These are phyloP conservation scores for Blastocystis sp. DNA, from an alignment of 352 stramenopile genomes.

Conservation along the genomic window DNA sequence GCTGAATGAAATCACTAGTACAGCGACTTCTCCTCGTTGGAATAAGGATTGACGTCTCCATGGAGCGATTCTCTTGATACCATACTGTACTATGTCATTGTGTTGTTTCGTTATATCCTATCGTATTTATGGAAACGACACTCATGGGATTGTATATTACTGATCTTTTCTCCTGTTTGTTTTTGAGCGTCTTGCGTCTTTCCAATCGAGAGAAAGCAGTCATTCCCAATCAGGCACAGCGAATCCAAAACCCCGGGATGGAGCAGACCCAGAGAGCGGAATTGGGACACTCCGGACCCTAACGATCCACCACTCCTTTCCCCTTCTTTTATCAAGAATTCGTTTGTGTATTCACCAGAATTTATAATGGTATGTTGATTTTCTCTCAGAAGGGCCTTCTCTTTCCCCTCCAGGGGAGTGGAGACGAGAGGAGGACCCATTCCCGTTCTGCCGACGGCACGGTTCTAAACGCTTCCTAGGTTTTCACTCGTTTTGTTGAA, in stretches of 20 bases:
- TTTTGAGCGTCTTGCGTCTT: too few relatives aligned
- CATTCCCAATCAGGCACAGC: not conserved
- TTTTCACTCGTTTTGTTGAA: slow-evolving; percentile 97
- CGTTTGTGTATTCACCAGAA: slow-evolving; percentile 55
- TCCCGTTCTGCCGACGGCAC: not conserved
- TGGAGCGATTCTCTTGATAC: slow-evolving; percentile 10
- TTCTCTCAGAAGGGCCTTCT: not conserved
- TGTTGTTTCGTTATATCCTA: slow-evolving; percentile 23
- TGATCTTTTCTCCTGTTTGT: slow-evolving; percentile 59
- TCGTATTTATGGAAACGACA: not conserved
- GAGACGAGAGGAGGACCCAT: not conserved
- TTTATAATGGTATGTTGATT: slow-evolving; percentile 57
- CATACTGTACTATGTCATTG: slow-evolving; percentile 69
- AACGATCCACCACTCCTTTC: slow-evolving; percentile 43
- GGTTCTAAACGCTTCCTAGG: slow-evolving; percentile 21
- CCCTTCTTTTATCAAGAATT: slow-evolving; percentile 45
- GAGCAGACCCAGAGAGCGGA: not conserved
- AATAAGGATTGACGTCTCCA: not conserved
- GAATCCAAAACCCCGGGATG: not conserved
- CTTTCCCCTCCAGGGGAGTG: not conserved
- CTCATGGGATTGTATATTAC: slow-evolving; percentile 73
- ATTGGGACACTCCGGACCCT: slow-evolving; percentile 7
- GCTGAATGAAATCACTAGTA: slow-evolving; percentile 64
- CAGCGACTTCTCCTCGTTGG: slow-evolving; percentile 5
- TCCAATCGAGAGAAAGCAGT: too few relatives aligned